Conservation (phyloP, 768 basidiomycete genomes). For the Collybia nuda region DNA sequence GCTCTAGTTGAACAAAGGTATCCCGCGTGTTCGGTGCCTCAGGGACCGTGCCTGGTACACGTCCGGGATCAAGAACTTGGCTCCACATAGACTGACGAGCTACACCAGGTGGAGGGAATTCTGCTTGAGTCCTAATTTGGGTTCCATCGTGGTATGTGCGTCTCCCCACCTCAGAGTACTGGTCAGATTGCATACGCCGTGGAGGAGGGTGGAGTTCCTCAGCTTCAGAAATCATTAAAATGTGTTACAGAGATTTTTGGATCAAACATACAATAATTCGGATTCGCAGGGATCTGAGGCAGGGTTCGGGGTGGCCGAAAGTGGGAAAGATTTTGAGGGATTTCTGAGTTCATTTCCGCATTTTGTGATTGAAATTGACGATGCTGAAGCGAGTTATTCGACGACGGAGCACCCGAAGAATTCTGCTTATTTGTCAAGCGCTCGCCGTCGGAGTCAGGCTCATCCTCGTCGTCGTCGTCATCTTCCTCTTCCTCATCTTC, state of each 20-base stretch:
- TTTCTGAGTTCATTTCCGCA: constrained; percentile 20
- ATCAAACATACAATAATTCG: constrained; percentile 39
- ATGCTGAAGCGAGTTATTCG: constrained; percentile 25
- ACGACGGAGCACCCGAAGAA: constrained; percentile 17
- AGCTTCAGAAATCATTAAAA: constrained; percentile 26
- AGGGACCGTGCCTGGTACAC: constrained; percentile 41
- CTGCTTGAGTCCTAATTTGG: constrained; percentile 54
- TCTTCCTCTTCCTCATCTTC: constrained; percentile 90
- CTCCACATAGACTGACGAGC: constrained; percentile 83
- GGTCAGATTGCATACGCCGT: constrained; percentile 56
- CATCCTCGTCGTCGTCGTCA: constrained; percentile 70
- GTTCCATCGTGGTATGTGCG: constrained; percentile 59
- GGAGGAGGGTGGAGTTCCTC: constrained; percentile 38
- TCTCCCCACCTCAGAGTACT: constrained; percentile 45
- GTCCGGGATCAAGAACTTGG: constrained; percentile 76
- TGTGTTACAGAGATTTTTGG: constrained; percentile 6
- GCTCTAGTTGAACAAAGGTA: constrained; percentile 72
- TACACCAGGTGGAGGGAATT: constrained; percentile 50
- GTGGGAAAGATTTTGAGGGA: constrained; percentile 39
- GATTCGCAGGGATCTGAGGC: constrained; percentile 59
- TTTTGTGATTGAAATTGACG: constrained; percentile 23
- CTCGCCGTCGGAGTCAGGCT: constrained; percentile 73
- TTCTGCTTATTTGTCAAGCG: constrained; percentile 24
- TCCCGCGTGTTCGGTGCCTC: constrained; percentile 48
- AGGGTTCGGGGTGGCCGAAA: constrained; percentile 60